Evolutionary conservation across 805 yeast species (phyloP).

Genomic region (Zygotorulaspora sp.): DNA sequence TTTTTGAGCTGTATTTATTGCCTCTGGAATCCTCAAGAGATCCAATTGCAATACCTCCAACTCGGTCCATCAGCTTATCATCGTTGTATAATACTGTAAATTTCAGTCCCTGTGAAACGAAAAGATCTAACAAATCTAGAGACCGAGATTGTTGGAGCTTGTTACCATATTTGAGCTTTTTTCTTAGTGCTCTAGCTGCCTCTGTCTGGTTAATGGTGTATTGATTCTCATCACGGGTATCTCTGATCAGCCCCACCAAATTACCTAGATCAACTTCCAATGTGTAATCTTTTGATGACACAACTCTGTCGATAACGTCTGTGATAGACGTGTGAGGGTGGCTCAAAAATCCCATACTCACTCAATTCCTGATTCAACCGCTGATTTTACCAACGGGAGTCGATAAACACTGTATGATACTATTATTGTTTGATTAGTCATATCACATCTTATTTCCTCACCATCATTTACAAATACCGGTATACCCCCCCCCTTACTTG

Average conservation of each 20-base stretch:
- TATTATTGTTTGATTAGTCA: too few relatives aligned
- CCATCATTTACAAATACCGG: not conserved
- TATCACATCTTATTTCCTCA: too few relatives aligned
- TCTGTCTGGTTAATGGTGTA: slow-evolving; percentile 46
- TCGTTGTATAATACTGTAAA: slow-evolving; percentile 58
- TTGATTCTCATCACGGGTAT: slow-evolving; percentile 35
- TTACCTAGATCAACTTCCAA: slow-evolving; percentile 37
- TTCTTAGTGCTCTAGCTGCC: slow-evolving; percentile 87
- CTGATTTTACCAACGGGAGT: too few relatives aligned
- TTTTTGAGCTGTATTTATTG: slow-evolving; percentile 36
- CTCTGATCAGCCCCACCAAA: slow-evolving; percentile 35
- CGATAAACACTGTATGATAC: too few relatives aligned
- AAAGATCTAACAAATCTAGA: slow-evolving; percentile 52
- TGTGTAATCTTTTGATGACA: slow-evolving; percentile 29
- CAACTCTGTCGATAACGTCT: slow-evolving; percentile 52
- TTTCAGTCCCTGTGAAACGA: slow-evolving; percentile 39
- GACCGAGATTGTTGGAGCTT: slow-evolving; percentile 62
- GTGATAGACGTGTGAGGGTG: slow-evolving; percentile 71
- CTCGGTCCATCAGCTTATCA: slow-evolving; percentile 58
- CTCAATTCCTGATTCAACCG: too few relatives aligned
- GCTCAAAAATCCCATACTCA: slow-evolving; percentile 47
- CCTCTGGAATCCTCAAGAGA: slow-evolving; percentile 33
- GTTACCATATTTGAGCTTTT: slow-evolving; percentile 82
- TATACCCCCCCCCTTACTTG: not conserved
- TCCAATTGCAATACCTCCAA: slow-evolving; percentile 36